Evolutionary conservation across 768 basidiomycete genomes (phyloP).

Genomic region (Roridomyces roridus): DNA sequence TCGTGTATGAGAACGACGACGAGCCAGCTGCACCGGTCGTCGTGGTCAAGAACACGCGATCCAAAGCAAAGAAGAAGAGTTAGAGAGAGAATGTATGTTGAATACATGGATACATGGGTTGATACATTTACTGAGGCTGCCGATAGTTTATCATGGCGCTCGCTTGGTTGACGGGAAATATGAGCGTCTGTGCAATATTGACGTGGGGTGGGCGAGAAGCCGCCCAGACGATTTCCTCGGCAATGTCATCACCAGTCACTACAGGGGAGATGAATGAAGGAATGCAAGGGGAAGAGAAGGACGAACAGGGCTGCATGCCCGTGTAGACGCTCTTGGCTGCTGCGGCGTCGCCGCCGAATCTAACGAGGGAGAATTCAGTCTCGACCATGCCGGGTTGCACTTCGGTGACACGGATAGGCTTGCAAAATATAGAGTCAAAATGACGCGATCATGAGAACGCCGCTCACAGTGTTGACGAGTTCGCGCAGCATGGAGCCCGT

Average conservation of each 20-base stretch:
- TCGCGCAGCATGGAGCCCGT: constrained; percentile 82
- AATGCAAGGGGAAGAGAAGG: background rate
- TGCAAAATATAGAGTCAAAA: background rate
- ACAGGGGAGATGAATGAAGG: constrained; percentile 14
- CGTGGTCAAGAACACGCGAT: constrained; percentile 60
- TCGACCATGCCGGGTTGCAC: constrained; percentile 95
- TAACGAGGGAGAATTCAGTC: constrained; percentile 91
- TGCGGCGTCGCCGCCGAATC: constrained; percentile 84
- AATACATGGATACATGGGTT: constrained; percentile 28
- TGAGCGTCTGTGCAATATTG: constrained; percentile 82
- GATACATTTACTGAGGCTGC: constrained; percentile 39
- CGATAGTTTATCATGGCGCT: constrained; percentile 68
- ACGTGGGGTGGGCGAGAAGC: constrained; percentile 92
- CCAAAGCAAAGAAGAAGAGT: constrained; percentile 55
- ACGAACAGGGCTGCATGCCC: constrained; percentile 84
- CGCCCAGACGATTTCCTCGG: constrained; percentile 98
- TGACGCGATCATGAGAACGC: background rate
- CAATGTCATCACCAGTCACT: constrained; percentile 89
- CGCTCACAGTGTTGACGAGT: constrained; percentile 74
- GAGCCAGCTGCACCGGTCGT: constrained; percentile 32
- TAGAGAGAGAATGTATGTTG: constrained; percentile 12
- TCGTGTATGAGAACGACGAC: constrained; percentile 77
- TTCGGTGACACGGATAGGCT: constrained; percentile 89
- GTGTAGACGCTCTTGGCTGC: constrained; percentile 92
- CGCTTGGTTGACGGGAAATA: constrained; percentile 85